Base-by-base conservation (phyloP, 441 rosid genomes). In the Adansonia madagascariensis region DNA sequence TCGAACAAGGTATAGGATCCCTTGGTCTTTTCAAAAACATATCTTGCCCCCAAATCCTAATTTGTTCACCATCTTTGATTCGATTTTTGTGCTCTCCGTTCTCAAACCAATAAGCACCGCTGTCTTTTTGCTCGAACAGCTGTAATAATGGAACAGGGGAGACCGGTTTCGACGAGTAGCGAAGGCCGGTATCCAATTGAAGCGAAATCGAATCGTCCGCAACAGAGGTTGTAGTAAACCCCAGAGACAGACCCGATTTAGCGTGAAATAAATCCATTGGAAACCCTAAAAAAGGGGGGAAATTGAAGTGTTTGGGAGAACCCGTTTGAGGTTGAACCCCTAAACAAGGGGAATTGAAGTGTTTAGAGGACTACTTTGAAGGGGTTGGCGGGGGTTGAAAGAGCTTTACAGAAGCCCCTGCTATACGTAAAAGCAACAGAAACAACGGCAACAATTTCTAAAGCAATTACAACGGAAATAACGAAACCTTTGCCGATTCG, bases 21-120 rank as follows among this genome's bases (percentile, higher is more conserved):
- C 96, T 79, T 57, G 83, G 91, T 74, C 98, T 83, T 80, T 93
- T 95, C 8, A 88, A 78, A 73, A 91, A 86, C 89, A 95, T 80
- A 8, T 81, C 86, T 47, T 90, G 97, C 1, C 97, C 98, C 72
- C 89, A 76, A 67, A 95, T 84, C 81, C 96, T 88, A 81, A 95
- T 92, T 56, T 88, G 90, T 66, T 89, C 92, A 7, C 89, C 95
- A 6, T 81, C 82, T 12, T 81, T 81, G 46, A 71, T 77, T 3
- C 79, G 86, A 7, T 71, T 79, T 3, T 77, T 78, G 12, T 63
- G 84, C n/a, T 76, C 80, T 14, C 77, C 52, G 71, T 81, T 84
- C 6, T 78, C 83, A 3, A 75, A 73, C 11, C 52, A 35, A 71
- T n/a, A 12, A 8, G 62, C 46, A 17, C 68, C 84, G 57, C 82